Evolutionary conservation across 306 rosid species (phyloP), one percentile per base, ranked within the genome.

Genomic region (Arachis stenosperma): DNA sequence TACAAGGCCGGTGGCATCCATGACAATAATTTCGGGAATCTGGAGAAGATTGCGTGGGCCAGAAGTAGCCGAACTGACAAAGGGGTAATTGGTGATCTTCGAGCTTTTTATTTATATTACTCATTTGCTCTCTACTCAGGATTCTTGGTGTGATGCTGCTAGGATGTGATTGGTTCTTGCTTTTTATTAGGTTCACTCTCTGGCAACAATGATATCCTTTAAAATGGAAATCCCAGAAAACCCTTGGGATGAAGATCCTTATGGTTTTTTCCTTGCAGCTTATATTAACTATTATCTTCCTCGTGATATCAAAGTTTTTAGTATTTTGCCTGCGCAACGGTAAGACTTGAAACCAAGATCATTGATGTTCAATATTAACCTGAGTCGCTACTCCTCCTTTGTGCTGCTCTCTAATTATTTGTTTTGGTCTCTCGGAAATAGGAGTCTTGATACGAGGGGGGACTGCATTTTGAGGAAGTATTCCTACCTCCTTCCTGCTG

Each of bases 21-120:
- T 0, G 85, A 91, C 1, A 88, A 92, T 76, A 94, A 94, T 79
- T 88, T 81, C 9, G 95, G 97, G 75, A 78, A 94, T 79, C 84
- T 94, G 51, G 72, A 88, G 65, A 94, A 89, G 67, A 89, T 94
- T 57, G 81, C 88, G 13, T 94, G 95, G 96, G 94, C 92, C 29
- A 86, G 96, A 88, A 94, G 97, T 51, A 94, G 98, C 84, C 85
- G 98, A 41, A 94, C 96, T 2, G 97, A 94, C 85, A 94, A 94
- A 88, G 97, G 98, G 73, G 98, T 94, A 91, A 88, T 36, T 81
- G 0, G 29, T 70, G 65, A 65, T 71, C 73, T 62, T 46, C 15
- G 64, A 12, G 37, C 9, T 77, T 77, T 50, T 43, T 11, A 42
- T 55, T 40, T 71, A 36, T 1, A 5, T 66, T 2, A 33, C 3